phyloP scores from a whole-genome alignment of 768 basidiomycete species.

The Suillus ampliporus region DNA sequence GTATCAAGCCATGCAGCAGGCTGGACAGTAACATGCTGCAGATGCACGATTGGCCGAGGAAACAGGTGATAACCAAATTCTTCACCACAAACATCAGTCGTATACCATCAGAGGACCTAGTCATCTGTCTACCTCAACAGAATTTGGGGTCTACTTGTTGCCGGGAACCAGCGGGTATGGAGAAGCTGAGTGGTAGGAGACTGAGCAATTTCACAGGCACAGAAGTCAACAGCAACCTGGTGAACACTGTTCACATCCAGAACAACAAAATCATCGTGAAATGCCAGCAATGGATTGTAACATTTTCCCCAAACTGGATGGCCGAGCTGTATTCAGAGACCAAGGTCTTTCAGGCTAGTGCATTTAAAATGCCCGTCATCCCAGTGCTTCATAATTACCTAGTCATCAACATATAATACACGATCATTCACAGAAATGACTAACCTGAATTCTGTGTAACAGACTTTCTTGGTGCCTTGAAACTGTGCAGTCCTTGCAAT shows the following conservation, averaged over 20 bases:
- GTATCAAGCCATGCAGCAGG: neutral
- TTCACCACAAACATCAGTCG: neutral
- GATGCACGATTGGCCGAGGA: neutral
- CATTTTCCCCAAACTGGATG: conserved; percentile 19
- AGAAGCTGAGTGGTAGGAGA: conserved; percentile 22
- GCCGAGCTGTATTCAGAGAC: conserved; percentile 27
- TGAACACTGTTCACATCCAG: conserved; percentile 30
- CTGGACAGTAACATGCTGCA: neutral
- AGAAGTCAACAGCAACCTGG: conserved; percentile 19
- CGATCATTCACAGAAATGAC: neutral
- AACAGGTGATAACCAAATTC: neutral
- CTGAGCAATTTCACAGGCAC: conserved; percentile 20
- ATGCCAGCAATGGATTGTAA: neutral
- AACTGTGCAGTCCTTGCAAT: no score
- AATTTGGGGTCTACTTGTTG: conserved; percentile 34
- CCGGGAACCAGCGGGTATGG: conserved; percentile 33
- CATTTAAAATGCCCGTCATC: conserved; percentile 15
- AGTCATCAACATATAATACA: neutral
- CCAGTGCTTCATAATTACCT: conserved; percentile 21
- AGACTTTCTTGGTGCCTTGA: conserved; percentile 14
- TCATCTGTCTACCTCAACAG: neutral
- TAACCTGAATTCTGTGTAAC: conserved; percentile 23
- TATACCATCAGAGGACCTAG: neutral
- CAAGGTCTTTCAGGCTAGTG: conserved; percentile 18
- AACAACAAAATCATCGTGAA: conserved; percentile 18